Evolutionary conservation across 768 basidiomycete species (phyloP).

Genomic region (Trametes sanguinea): DNA sequence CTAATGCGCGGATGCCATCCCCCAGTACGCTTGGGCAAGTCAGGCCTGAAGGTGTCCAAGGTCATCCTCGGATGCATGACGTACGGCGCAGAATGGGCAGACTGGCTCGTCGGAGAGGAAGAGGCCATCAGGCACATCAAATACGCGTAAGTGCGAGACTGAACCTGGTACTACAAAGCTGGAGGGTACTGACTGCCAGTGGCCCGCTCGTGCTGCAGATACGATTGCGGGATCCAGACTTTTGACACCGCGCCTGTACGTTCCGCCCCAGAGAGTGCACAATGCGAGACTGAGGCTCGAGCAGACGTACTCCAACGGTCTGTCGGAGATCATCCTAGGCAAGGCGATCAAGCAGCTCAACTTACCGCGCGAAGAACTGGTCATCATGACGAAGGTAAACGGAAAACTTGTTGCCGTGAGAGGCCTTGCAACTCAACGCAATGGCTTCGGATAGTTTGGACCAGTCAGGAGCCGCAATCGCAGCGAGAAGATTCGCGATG

Average conservation of each 20-base stretch:
- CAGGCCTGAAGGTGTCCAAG: conserved; percentile 42
- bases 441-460: neutral
- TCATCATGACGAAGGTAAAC: conserved; percentile 49
- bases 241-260: conserved; percentile 36
- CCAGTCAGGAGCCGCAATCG: neutral
- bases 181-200: neutral
- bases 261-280: neutral
- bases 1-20: neutral
- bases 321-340: conserved; percentile 46
- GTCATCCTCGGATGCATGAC: conserved; percentile 39
- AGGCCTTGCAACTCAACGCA: too few relatives aligned
- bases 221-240: conserved; percentile 40
- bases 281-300: neutral
- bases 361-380: conserved; percentile 45
- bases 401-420: neutral
- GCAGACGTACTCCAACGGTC: conserved; percentile 41
- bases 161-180: neutral
- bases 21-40: conserved; percentile 44
- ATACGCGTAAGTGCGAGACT: conserved; percentile 29
- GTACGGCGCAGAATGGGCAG: conserved; percentile 34
- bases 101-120: conserved; percentile 41
- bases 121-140: conserved; percentile 42
- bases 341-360: conserved; percentile 46
- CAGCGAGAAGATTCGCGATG: neutral
- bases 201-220: conserved; percentile 19